phyloP scores from a whole-genome alignment of 768 basidiomycete species.

The Pleurotus citrinopileatus region DNA sequence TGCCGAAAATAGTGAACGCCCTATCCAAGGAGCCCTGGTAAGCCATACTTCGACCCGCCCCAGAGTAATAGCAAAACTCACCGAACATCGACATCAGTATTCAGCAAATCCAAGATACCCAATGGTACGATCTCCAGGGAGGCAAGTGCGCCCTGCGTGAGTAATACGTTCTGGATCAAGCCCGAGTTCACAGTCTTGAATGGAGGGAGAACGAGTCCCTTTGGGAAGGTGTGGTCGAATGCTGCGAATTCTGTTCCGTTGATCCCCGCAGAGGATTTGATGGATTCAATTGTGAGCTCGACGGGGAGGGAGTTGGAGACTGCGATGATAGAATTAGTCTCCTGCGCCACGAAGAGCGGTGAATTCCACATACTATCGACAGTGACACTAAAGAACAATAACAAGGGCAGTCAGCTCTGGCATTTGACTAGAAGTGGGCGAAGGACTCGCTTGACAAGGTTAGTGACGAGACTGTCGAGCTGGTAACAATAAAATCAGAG shows the following conservation, averaged over 20 bases:
- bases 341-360: not conserved
- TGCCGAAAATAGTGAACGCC: conserved; percentile 27
- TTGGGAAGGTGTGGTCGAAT: conserved; percentile 56
- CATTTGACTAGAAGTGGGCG: not conserved
- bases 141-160: conserved; percentile 47
- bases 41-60: too few relatives aligned
- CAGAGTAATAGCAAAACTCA: too few relatives aligned
- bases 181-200: conserved; percentile 57
- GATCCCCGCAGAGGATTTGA: conserved; percentile 42
- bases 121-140: conserved; percentile 55
- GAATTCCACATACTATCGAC: conserved; percentile 32
- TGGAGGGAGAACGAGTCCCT: conserved; percentile 48
- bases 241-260: conserved; percentile 53
- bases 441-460: conserved; percentile 31
- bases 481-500: conserved; percentile 12
- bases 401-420: not conserved
- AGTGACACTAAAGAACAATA: conserved; percentile 23
- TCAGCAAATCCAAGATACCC: conserved; percentile 48
- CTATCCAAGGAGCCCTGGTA: too few relatives aligned
- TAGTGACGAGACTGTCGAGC: conserved; percentile 34
- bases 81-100: conserved; percentile 36
- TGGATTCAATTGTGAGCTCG: conserved; percentile 42
- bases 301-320: conserved; percentile 42
- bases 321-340: conserved; percentile 13
- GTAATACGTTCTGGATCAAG: conserved; percentile 48